Percentiles rank a stretch among this genome's conserved stretches.
These are phyloP conservation scores for Termitomyces sp. DNA, from an alignment of 1,284 basidiomycete genomes.

Conservation along the genomic window DNA sequence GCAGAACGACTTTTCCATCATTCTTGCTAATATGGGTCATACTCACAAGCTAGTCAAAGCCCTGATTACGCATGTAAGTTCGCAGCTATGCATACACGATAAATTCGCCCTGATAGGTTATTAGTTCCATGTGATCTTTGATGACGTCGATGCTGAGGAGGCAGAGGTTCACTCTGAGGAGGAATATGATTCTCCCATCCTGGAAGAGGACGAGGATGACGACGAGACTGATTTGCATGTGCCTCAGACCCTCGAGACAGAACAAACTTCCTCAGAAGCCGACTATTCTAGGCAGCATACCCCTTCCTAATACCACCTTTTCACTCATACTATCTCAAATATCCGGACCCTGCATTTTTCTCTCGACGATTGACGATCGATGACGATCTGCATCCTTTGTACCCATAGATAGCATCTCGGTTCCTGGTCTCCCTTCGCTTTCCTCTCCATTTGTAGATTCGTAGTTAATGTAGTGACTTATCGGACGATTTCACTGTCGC, in stretches of 20 bases:
- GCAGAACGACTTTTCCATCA: slow-evolving; percentile 67
- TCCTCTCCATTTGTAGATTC: slow-evolving; percentile 12
- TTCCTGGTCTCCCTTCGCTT: neutral
- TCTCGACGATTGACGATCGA: neutral
- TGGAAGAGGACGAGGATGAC: slow-evolving; percentile 39
- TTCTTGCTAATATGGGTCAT: slow-evolving; percentile 73
- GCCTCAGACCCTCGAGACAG: slow-evolving; percentile 14
- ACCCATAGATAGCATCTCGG: slow-evolving; percentile 13
- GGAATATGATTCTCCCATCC: slow-evolving; percentile 39
- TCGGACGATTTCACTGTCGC: slow-evolving; percentile 12
- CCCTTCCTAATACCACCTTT: slow-evolving; percentile 25
- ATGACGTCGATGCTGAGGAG: slow-evolving; percentile 42
- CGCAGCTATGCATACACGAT: neutral
- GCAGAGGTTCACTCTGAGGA: slow-evolving; percentile 40
- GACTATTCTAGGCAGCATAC: slow-evolving; percentile 26
- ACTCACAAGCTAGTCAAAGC: slow-evolving; percentile 73
- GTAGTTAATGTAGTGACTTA: slow-evolving; percentile 10
- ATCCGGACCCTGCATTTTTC: slow-evolving; percentile 8
- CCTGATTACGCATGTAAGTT: slow-evolving; percentile 69
- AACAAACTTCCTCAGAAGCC: slow-evolving; percentile 11
- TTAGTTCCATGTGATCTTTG: slow-evolving; percentile 48
- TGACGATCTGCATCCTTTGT: slow-evolving; percentile 13
- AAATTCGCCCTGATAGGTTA: neutral
- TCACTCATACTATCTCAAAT: slow-evolving; percentile 3
- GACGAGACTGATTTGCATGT: slow-evolving; percentile 19